These are phyloP conservation scores for Uronychia binucleata DNA, from an alignment of 73 alveolate species.

Conservation along the genomic window DNA sequence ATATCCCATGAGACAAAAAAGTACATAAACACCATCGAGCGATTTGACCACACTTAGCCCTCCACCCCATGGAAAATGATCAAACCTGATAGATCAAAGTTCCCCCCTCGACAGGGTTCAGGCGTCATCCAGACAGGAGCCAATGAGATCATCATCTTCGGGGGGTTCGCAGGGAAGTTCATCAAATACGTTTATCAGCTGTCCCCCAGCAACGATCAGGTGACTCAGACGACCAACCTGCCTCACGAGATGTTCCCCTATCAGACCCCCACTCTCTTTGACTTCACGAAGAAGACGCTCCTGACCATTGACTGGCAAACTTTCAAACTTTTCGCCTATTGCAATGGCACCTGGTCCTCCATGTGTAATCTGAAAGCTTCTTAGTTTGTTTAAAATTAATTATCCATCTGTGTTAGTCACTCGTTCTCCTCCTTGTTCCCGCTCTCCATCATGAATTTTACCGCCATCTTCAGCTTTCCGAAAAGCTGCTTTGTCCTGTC, in stretches of 20 bases:
- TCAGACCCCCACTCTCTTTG: constrained; percentile 58
- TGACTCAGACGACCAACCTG: constrained; percentile 12
- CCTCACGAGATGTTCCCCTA: constrained; percentile 49
- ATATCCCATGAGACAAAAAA: constrained; percentile 49
- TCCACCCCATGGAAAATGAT: constrained; percentile 31
- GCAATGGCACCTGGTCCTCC: constrained; percentile 17
- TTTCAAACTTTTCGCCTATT: constrained; percentile 27
- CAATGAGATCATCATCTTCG: constrained; percentile 42
- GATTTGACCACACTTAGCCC: constrained; percentile 22
- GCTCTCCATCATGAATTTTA: neutral
- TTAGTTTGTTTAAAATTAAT: neutral
- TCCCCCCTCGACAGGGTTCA: constrained; percentile 46
- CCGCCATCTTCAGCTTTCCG: neutral
- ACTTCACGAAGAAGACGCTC: constrained; percentile 18
- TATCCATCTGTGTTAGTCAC: neutral
- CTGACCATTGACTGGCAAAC: constrained; percentile 56
- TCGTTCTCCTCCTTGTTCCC: neutral
- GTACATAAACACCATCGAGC: constrained; percentile 44
- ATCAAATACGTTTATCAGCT: constrained; percentile 42
- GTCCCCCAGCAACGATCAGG: constrained; percentile 10
- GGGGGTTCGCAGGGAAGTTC: constrained; percentile 54
- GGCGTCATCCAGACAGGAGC: constrained; percentile 41
- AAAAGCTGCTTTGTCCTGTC: constrained; percentile 7
- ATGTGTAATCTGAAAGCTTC: constrained; percentile 24
- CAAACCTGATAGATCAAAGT: constrained; percentile 7